A percentile compares a stretch with the other conserved stretches of the same genome.
phyloP scores from a whole-genome alignment of 352 stramenopile genomes.

The Thalassiosira mediterranea region DNA sequence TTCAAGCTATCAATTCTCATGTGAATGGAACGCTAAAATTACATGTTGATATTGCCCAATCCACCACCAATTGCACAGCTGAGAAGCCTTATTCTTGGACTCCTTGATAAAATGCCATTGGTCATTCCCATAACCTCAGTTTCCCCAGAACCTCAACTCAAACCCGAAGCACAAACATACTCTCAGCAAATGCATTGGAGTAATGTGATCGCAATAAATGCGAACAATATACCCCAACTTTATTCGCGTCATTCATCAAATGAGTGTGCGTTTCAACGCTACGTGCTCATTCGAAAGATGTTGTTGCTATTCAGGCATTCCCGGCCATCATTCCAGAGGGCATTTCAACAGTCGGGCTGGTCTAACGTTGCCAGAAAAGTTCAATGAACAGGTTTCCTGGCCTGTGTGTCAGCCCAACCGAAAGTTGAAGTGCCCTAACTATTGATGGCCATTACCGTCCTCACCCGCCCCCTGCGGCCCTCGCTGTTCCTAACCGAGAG shows the following conservation, averaged over 20 bases:
- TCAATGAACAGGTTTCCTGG: background rate
- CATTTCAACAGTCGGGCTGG: conserved; percentile 7
- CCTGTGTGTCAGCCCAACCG: no score
- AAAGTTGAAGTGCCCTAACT: conserved; percentile 3
- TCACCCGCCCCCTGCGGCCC: conserved; percentile 40
- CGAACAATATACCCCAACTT: conserved; percentile 4
- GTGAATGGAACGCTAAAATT: no score
- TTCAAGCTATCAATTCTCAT: no score
- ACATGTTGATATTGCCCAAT: no score
- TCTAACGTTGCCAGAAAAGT: background rate
- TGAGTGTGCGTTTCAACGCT: conserved; percentile 6
- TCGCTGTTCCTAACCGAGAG: conserved; percentile 43
- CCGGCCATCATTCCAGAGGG: conserved; percentile 39
- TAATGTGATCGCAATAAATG: no score
- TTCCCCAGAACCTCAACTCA: background rate
- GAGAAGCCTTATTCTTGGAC: no score
- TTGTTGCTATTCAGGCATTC: conserved; percentile 20
- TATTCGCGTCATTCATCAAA: conserved; percentile 51
- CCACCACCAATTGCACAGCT: no score
- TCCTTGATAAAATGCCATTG: no score
- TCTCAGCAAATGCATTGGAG: conserved; percentile 38
- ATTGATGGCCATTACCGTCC: conserved; percentile 56
- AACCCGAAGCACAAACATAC: conserved; percentile 23
- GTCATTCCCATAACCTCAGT: background rate
- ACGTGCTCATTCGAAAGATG: conserved; percentile 14